Evolutionary conservation across 352 stramenopile genomes (phyloP).

Genomic region (Pythium phragmiticola): DNA sequence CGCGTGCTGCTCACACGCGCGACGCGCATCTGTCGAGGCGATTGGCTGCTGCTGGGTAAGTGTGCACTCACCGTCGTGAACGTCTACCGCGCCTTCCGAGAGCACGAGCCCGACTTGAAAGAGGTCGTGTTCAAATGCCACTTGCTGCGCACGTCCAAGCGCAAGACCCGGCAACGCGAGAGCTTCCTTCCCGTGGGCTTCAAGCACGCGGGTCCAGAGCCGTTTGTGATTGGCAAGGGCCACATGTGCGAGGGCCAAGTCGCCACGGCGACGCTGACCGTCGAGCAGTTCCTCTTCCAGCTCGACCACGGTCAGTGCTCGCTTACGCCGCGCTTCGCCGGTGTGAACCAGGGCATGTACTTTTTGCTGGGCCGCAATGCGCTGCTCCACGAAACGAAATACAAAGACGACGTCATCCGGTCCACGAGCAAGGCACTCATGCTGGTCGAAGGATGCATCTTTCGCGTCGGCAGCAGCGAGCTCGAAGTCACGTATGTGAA

Average conservation of each 20-base stretch:
- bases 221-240: conserved; percentile 61
- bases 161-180: conserved; percentile 42
- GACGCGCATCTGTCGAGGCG: conserved; percentile 51
- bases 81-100: conserved; percentile 42
- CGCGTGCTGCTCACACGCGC: conserved; percentile 47
- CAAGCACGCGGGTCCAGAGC: conserved; percentile 36
- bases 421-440: conserved; percentile 72
- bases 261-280: conserved; percentile 49
- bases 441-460: conserved; percentile 64
- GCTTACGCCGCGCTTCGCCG: conserved; percentile 51
- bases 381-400: conserved; percentile 34
- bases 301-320: conserved; percentile 57
- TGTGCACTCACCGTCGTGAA: conserved; percentile 54
- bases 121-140: conserved; percentile 63
- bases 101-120: conserved; percentile 61
- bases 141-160: conserved; percentile 61
- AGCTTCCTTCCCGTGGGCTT: conserved; percentile 63
- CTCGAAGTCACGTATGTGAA: conserved; percentile 69
- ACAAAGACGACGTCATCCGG: conserved; percentile 47
- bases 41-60: conserved; percentile 58
- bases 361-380: conserved; percentile 61
- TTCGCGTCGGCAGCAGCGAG: conserved; percentile 56
- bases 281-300: conserved; percentile 69
- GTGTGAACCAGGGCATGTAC: conserved; percentile 71
- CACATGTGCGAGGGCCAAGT: conserved; percentile 56